Evolutionary conservation across 352 stramenopile genomes (phyloP), one percentile per base, ranked within the genome.

Genomic region (Lagenidium sp.): DNA sequence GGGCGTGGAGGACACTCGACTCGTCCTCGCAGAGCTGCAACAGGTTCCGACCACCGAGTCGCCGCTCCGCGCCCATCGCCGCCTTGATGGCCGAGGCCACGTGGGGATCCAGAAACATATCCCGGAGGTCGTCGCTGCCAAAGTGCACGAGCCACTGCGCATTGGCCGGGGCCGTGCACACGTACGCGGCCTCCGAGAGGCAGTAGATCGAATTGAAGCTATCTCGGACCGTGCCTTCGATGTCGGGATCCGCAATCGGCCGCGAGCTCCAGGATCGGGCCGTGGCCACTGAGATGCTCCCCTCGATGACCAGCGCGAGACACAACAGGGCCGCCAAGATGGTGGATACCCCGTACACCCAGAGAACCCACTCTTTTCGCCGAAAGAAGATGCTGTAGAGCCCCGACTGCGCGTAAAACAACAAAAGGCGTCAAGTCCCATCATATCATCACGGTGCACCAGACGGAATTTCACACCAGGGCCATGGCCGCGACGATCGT

Each of bases 131-230:
- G 26, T 53, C 53, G 7, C 42, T 57, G 26, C 53, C 53, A 39
- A 50, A 61, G 15, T 53, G 47, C 2, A 62, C 53, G 22, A 62
- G 38, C 53, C 53, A 62, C 20, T 57, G 53, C 21, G 47, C 36
- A 13, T 45, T 53, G 8, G 53, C 31, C 2, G 47, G 43, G 1
- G 53, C 41, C 10, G 53, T 57, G 34, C 53, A 62, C 10, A 62
- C 15, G 38, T 29, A 62, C 20, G 36, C 42, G 25, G 53, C 53
- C 34, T 62, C 46, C 6, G 53, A 39, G 43, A 62, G 18, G 35
- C 53, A 62, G 26, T 57, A 57, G 7, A 57, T 35, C 20, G 43
- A 21, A 43, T 62, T 53, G 34, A 62, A 62, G 13, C 47, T 48
- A 38, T n/a, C 18, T 16, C 45, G 24, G 28, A 62, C 53, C 28